These are phyloP conservation scores for Brettanomyces nanus DNA, from an alignment of 805 yeast genomes.

Conservation along the genomic window DNA sequence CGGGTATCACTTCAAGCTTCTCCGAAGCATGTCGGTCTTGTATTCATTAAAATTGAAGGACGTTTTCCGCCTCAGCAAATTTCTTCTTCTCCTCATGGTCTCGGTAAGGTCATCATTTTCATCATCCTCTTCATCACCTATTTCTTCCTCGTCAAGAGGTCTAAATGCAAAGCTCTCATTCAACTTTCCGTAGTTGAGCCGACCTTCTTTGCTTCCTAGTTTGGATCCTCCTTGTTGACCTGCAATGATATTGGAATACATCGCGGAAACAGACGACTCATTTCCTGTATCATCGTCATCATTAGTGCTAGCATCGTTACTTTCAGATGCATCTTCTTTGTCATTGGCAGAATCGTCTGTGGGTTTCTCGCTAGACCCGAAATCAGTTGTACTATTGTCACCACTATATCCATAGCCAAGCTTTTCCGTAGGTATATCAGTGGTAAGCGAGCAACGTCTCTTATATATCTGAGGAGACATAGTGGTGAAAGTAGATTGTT, in stretches of 20 bases:
- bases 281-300: conserved; percentile 1
- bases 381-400: not conserved
- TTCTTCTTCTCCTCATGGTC: not conserved
- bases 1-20: too few species aligned
- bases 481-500: conserved; percentile 12
- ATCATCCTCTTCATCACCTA: not conserved
- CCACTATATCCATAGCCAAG: not conserved
- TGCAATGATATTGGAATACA: conserved; percentile 1
- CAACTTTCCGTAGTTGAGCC: not conserved
- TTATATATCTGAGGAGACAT: conserved; percentile 18
- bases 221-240: conserved; percentile 2
- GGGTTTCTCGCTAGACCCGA: not conserved
- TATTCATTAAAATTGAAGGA: conserved; percentile 23
- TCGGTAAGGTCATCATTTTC: not conserved
- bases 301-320: not conserved
- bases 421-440: conserved; percentile 1
- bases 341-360: not conserved
- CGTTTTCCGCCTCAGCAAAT: not conserved
- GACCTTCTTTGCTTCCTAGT: not conserved
- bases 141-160: conserved; percentile 2
- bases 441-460: conserved; percentile 11
- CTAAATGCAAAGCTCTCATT: not conserved
- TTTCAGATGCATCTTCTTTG: not conserved
- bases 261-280: conserved; percentile 3
- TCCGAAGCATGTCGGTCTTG: conserved; percentile 16